Percentiles rank a stretch among this genome's conserved stretches.
These are phyloP conservation scores for Wallacemonas sp. DNA, from an alignment of 208 protist genomes.

Conservation along the genomic window DNA sequence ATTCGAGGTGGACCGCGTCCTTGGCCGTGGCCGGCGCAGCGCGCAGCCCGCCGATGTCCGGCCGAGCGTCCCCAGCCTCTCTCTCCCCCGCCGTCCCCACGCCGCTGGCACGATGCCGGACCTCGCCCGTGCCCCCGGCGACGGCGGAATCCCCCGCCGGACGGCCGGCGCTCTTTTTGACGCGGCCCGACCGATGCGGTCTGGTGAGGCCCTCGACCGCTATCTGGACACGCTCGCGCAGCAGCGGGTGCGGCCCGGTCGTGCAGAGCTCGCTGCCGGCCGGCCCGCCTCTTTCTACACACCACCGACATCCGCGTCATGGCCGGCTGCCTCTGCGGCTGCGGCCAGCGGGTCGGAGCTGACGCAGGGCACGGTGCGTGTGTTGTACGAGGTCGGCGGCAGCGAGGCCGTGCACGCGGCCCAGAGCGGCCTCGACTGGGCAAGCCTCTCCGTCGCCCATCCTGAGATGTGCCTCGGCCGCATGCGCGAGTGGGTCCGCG, in stretches of 20 bases:
- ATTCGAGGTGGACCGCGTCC: neutral
- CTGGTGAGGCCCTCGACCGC: slow-evolving; percentile 33
- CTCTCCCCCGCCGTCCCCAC: neutral
- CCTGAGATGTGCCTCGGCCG: slow-evolving; percentile 49
- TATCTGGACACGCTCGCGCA: slow-evolving; percentile 38
- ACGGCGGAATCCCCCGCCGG: neutral
- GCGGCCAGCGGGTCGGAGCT: too few species aligned
- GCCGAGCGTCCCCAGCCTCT: neutral
- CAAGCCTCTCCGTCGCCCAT: slow-evolving; percentile 46
- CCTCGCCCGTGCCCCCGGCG: neutral
- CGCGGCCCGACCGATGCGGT: slow-evolving; percentile 40
- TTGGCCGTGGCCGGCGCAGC: neutral
- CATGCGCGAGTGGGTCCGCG: slow-evolving; percentile 60
- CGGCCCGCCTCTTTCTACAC: neutral
- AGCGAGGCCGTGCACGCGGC: slow-evolving; percentile 4
- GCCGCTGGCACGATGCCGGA: neutral
- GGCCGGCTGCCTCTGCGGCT: too few species aligned
- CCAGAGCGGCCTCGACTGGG: slow-evolving; percentile 38
- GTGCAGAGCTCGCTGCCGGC: neutral
- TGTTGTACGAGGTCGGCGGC: slow-evolving; percentile 16
- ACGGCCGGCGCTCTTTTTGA: slow-evolving; percentile 18
- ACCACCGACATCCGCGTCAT: neutral
- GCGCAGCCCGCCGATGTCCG: neutral
- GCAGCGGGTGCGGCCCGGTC: slow-evolving; percentile 13
- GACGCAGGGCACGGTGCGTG: slow-evolving; percentile 1